Evolutionary conservation across 495 filamentous ascomycete genomes (phyloP).

Genomic region (Hyaloscypha variabilis): DNA sequence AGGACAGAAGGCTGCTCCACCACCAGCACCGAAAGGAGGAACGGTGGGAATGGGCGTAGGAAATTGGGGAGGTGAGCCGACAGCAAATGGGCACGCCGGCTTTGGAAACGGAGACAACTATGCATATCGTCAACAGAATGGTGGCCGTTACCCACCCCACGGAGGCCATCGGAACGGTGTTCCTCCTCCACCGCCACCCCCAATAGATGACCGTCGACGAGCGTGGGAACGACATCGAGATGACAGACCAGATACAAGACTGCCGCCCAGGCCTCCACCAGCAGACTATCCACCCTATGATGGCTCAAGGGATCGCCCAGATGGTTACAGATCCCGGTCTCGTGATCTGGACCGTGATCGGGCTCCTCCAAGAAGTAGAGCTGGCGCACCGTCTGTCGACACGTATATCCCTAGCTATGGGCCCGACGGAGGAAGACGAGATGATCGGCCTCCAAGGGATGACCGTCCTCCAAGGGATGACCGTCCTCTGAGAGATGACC

Average conservation of each 20-base stretch:
- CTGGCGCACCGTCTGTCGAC: slow-evolving; percentile 46
- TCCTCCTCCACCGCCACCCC: slow-evolving; percentile 27
- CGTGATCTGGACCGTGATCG: slow-evolving; percentile 35
- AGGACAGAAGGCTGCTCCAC: slow-evolving; percentile 73
- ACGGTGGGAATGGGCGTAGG: slow-evolving; percentile 79
- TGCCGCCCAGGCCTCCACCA: slow-evolving; percentile 33
- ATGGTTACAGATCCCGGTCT: slow-evolving; percentile 38
- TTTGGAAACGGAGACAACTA: slow-evolving; percentile 41
- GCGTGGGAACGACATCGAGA: slow-evolving; percentile 30
- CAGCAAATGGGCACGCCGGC: slow-evolving; percentile 48
- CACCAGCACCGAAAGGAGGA: slow-evolving; percentile 87
- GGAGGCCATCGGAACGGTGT: slow-evolving; percentile 42
- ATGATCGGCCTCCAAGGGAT: slow-evolving; percentile 23
- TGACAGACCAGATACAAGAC: slow-evolving; percentile 33
- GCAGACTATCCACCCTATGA: slow-evolving; percentile 30
- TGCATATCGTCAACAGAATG: slow-evolving; percentile 35
- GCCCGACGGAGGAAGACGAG: slow-evolving; percentile 24
- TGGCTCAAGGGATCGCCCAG: slow-evolving; percentile 37
- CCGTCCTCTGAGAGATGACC: slow-evolving; percentile 18
- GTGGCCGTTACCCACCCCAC: slow-evolving; percentile 44
- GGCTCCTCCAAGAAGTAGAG: slow-evolving; percentile 32
- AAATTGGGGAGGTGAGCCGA: slow-evolving; percentile 47
- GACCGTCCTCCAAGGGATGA: slow-evolving; percentile 21
- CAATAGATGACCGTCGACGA: slow-evolving; percentile 31
- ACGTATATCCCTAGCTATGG: slow-evolving; percentile 64